These are phyloP conservation scores for Patellifolia procumbens DNA, from an alignment of 179 eudicot genomes.

Conservation along the genomic window DNA sequence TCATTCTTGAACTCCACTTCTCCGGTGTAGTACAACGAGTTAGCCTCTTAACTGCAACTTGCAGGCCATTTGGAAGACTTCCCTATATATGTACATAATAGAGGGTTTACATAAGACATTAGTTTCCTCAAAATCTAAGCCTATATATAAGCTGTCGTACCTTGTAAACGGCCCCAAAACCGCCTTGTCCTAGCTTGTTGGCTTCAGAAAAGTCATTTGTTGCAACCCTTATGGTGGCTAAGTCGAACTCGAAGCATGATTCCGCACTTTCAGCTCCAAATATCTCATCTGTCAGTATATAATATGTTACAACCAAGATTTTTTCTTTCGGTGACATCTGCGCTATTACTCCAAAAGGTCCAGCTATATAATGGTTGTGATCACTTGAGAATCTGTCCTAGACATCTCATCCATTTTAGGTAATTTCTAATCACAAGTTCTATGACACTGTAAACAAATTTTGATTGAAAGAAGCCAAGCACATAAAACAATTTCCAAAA, in stretches of 20 bases:
- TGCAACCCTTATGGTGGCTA: conserved; percentile 15
- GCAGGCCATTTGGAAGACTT: conserved; percentile 25
- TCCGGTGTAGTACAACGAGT: not conserved
- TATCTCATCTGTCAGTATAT: not conserved
- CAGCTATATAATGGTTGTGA: too few relatives aligned
- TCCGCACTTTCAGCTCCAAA: not conserved
- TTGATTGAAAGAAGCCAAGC: too few relatives aligned
- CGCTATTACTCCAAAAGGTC: too few relatives aligned
- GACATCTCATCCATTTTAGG: too few relatives aligned
- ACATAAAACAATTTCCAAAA: too few relatives aligned
- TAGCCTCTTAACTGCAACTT: conserved; percentile 29
- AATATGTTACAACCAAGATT: too few relatives aligned
- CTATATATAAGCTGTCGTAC: not conserved
- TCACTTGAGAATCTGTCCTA: too few relatives aligned
- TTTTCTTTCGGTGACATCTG: too few relatives aligned
- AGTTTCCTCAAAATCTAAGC: too few relatives aligned
- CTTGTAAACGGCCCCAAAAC: conserved; percentile 26
- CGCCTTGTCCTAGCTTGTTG: conserved; percentile 27
- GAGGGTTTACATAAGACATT: not conserved
- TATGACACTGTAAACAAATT: too few relatives aligned
- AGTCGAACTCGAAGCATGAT: conserved; percentile 15
- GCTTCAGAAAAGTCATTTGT: conserved; percentile 25
- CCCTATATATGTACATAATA: conserved; percentile 10
- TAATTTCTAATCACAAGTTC: too few relatives aligned
- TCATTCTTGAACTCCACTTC: conserved; percentile 29